These are phyloP conservation scores for Alternaria gaisen DNA, from an alignment of 2,329 filamentous ascomycete genomes.

Conservation along the genomic window DNA sequence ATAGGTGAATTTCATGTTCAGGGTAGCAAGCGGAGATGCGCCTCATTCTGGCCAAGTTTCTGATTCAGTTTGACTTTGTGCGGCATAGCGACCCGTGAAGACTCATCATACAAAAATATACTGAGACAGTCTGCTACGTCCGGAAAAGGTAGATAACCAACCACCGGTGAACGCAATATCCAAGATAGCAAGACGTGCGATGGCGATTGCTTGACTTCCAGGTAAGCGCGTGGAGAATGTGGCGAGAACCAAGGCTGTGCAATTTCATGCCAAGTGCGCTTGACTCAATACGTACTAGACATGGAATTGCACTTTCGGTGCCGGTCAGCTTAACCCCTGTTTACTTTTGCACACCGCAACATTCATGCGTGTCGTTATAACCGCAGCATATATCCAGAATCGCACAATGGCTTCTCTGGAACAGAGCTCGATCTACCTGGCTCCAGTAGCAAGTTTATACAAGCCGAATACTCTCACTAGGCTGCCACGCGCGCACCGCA, in stretches of 20 bases:
- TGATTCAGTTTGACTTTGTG: too few relatives aligned
- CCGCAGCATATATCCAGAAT: not conserved
- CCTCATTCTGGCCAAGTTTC: too few relatives aligned
- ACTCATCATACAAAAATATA: too few relatives aligned
- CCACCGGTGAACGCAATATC: not conserved
- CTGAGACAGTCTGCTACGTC: too few relatives aligned
- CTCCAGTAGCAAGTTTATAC: not conserved
- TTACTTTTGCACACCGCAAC: conserved; percentile 11
- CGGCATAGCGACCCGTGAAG: too few relatives aligned
- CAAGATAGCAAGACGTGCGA: not conserved
- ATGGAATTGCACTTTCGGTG: conserved; percentile 14
- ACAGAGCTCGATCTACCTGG: not conserved
- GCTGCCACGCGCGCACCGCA: not conserved
- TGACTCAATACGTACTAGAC: conserved; percentile 6
- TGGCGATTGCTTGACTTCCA: not conserved
- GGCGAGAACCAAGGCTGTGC: not conserved
- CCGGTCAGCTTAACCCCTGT: not conserved
- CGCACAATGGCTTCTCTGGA: not conserved
- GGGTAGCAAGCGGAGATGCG: too few relatives aligned
- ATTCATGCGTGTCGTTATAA: not conserved
- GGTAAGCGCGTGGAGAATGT: not conserved
- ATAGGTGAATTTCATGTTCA: too few relatives aligned
- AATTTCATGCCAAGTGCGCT: not conserved
- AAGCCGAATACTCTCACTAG: not conserved
- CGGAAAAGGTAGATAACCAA: not conserved